Evolutionary conservation across 225 moss, liverwort and hornwort species (phyloP), one percentile per base, ranked within the genome.

Genomic region (Pseudoscleropodium purum): DNA sequence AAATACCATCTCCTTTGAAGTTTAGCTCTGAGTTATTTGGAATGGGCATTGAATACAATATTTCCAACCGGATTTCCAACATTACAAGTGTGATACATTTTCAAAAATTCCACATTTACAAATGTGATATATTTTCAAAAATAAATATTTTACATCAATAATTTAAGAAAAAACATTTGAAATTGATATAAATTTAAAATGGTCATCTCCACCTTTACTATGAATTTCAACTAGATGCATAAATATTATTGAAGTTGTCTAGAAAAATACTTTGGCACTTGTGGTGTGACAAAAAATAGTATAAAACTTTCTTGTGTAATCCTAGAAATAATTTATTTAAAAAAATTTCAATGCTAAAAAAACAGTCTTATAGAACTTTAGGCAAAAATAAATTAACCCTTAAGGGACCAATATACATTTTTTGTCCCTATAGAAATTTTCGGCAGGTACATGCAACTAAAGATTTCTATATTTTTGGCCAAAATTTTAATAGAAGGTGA

Each of bases 291-390:
- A 39, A 7, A 69, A 70, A 70, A 39, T 25, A 39, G 5, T 39
- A 25, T 14, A 25, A n/a, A n/a, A 25, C 1, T 14, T 39, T 70
- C 2, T 25, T 70, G 4, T 8, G 24, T 25, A 39, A 70, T 4
- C 4, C 9, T n/a, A 39, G 3, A 15, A 26, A 25, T 25, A 72
- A 26, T 26, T 8, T 9, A 41, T 72, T 25, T 41, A 7, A 15
- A 0, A 72, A 70, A 41, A 39, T 17, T 30, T 18, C 11, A 45
- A 30, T 10, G 6, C 11, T 11, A 30, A 11, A 30, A 69, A 17
- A 11, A 31, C n/a, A n/a, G n/a, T 11, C 18, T 47, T 47, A 1
- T 1, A 18, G 2, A 75, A 3, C 18, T 29, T 0, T 11, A 4
- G 3, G 7, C 11, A 43, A 47, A 73, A 15, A 45, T 29, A 29